Conservation (phyloP, 2,329 filamentous ascomycete species). For the Pseudocercospora pini-densiflorae region DNA sequence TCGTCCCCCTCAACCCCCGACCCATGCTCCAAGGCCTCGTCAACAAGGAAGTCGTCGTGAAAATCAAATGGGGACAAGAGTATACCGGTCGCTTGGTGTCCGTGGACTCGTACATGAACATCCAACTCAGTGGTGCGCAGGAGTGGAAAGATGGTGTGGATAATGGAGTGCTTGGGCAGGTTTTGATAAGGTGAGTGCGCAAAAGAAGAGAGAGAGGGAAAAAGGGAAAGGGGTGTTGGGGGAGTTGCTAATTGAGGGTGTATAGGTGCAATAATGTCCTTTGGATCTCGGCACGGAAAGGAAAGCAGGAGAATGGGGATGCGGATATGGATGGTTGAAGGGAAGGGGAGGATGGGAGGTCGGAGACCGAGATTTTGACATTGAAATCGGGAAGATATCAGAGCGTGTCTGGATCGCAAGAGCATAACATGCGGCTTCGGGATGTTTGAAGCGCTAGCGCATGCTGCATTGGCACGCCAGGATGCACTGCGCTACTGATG, state of each 20-base stretch:
- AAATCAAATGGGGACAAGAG: constrained; percentile 98
- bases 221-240: too few relatives aligned
- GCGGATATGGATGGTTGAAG: constrained; percentile 41
- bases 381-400: neutral
- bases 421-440: neutral
- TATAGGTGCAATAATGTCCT: constrained; percentile 93
- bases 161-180: constrained; percentile 83
- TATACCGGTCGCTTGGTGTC: constrained; percentile 93
- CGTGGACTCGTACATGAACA: constrained; percentile 99
- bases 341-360: constrained; percentile 42
- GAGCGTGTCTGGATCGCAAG: neutral
- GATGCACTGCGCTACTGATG: neutral
- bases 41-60: constrained; percentile 87
- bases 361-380: constrained; percentile 16
- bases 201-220: neutral
- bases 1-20: constrained; percentile 94
- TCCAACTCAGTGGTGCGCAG: constrained; percentile 87
- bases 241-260: neutral
- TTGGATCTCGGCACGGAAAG: constrained; percentile 68
- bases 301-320: constrained; percentile 40
- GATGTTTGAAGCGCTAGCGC: neutral
- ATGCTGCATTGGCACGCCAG: neutral
- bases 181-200: constrained; percentile 78
- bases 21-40: constrained; percentile 96
- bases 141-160: constrained; percentile 90